Conservation (phyloP, 345 rosid species). For the Camelina hispida region DNA sequence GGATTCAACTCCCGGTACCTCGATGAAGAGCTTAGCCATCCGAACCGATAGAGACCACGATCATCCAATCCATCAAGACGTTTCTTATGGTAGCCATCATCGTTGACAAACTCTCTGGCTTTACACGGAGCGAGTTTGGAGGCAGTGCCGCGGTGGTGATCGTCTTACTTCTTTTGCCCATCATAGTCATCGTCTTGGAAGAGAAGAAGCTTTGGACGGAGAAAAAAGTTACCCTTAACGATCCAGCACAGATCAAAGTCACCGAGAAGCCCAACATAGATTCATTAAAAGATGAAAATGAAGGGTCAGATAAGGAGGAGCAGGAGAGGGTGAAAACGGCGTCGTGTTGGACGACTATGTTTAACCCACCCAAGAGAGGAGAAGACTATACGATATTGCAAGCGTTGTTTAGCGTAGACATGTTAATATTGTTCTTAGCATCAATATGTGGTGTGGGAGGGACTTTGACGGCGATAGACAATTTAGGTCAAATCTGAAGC, state of each 20-base stretch:
- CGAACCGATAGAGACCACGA: no score
- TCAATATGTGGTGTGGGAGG: conserved; percentile 58
- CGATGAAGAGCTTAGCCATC: conserved; percentile 44
- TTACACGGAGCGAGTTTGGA: conserved; percentile 43
- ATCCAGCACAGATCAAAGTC: conserved; percentile 41
- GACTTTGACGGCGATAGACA: conserved; percentile 52
- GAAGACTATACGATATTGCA: conserved; percentile 60
- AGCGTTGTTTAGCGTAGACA: conserved; percentile 62
- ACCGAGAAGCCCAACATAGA: conserved; percentile 35
- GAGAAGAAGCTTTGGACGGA: conserved; percentile 48
- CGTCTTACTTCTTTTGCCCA: conserved; percentile 48
- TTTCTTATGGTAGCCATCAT: conserved; percentile 55
- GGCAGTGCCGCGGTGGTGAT: conserved; percentile 51
- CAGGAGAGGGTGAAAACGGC: conserved; percentile 29
- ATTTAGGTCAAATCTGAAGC: conserved; percentile 53
- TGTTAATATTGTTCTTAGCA: conserved; percentile 55
- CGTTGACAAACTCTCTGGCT: conserved; percentile 48
- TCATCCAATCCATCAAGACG: no score
- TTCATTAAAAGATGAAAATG: background rate
- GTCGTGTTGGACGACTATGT: conserved; percentile 26
- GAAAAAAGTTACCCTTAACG: conserved; percentile 34
- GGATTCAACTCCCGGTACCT: conserved; percentile 34
- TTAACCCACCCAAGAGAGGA: conserved; percentile 51
- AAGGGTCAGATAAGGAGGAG: background rate
- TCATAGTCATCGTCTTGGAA: conserved; percentile 50